Evolutionary conservation across 2,329 filamentous ascomycete genomes (phyloP), one percentile per base, ranked within the genome.

Genomic region (Alternaria sp.): DNA sequence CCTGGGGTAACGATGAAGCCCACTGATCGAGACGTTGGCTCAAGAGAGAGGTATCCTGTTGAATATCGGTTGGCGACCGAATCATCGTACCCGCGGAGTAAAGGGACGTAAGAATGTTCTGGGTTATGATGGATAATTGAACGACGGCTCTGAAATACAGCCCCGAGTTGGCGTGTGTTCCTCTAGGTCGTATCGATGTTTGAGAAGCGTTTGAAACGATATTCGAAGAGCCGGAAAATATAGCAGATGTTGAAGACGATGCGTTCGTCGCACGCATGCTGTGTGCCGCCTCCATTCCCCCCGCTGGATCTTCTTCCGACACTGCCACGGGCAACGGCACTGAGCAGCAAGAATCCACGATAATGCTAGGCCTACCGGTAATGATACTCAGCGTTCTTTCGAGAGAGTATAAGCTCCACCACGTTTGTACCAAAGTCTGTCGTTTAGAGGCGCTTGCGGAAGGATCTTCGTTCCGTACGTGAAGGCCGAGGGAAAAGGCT

Each of bases 371-470:
- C n/a, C 80, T 77, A 2, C 80, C 80, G 4, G 78, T 80, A 11
- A 81, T 73, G 20, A 78, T 65, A 43, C 74, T 74, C 8, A 81
- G 72, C 5, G 78, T 72, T n/a, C 75, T 73, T 58, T 82, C 80
- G 18, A 80, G 65, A 8, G 72, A 76, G 59, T 77, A 80, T 12
- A 81, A 57, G 46, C 78, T 78, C 77, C 80, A 81, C 80, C 80
- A 82, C 14, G 78, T 73, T 22, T 76, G 74, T 4, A 78, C 70
- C 50, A 80, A 62, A 4, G 74, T 74, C 60, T 81, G 79, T 59
- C 72, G 76, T 45, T 76, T 70, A 12, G 66, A 55, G 7, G 71
- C 67, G 14, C 70, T 57, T 6, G 74, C 65, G 6, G 71, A 71
- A 2, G 73, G 71, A 44, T 74, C 74, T 45, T 75, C 67, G 44